phyloP scores from a whole-genome alignment of 2,329 filamentous ascomycete species.

The Neopestalotiopsis clavispora region DNA sequence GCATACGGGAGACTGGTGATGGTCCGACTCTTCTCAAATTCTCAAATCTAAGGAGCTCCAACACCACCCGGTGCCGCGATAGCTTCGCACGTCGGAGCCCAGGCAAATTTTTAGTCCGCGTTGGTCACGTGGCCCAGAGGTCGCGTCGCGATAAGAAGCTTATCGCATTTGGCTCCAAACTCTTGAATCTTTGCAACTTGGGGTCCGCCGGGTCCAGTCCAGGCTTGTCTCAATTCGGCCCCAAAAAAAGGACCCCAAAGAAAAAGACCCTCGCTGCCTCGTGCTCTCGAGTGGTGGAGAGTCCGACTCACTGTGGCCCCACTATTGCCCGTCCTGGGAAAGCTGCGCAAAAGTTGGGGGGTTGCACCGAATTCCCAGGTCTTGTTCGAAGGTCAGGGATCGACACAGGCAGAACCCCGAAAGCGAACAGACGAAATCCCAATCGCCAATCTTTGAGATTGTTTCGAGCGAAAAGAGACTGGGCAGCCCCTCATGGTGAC shows the following conservation, averaged over 20 bases:
- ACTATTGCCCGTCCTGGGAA: background rate
- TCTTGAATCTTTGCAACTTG: too few relatives aligned
- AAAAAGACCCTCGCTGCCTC: background rate
- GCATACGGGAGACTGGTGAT: background rate
- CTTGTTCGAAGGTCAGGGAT: constrained; percentile 1
- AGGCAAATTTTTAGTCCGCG: constrained; percentile 5
- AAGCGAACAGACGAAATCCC: background rate
- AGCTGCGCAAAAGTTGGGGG: background rate
- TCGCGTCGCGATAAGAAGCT: background rate
- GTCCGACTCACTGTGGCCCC: background rate
- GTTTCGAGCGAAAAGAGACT: background rate
- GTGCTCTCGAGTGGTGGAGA: background rate
- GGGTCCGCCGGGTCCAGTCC: background rate
- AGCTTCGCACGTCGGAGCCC: background rate
- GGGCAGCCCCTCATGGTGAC: constrained; percentile 13
- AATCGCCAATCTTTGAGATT: background rate
- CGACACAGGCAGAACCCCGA: constrained; percentile 9
- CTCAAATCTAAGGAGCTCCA: constrained; percentile 6
- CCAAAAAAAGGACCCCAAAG: background rate
- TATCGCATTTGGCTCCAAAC: too few relatives aligned
- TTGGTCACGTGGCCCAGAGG: constrained; percentile 1
- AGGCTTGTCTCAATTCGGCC: background rate
- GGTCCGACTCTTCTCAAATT: background rate
- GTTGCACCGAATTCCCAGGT: background rate
- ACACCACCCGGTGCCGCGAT: background rate